Evolutionary conservation across 768 basidiomycete genomes (phyloP), one percentile per base, ranked within the genome.

Genomic region (Boletus reticulatus): DNA sequence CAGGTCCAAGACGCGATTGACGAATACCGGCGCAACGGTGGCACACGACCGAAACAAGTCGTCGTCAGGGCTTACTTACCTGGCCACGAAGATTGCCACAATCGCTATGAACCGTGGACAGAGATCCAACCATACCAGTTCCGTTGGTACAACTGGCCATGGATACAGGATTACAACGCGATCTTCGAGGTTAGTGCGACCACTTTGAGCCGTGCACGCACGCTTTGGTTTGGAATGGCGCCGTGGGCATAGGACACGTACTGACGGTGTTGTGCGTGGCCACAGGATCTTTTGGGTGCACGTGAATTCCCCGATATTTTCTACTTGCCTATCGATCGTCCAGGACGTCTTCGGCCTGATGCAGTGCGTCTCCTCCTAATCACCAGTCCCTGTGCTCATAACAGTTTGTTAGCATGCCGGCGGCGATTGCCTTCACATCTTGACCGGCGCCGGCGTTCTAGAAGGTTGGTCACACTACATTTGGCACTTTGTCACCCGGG

Each of bases 91-190:
- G 76, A 84, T 52, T 87, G 87, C 57, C 84, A 83, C 58, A 59
- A 75, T n/a, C 59, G 66, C 49, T 67, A 69, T 20, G 53, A 73
- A 56, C 82, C 84, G n/a, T 80, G 77, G 78, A 64, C 53, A 36
- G 72, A 74, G 56, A 74, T 82, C 19, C 59, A 72, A 56, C 78
- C 78, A 3, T 79, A 74, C 53, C 55, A 59, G 38, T 75, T 75
- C 73, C 73, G 75, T 31, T 83, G 79, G 78, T 88, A 81, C 63
- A 88, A 88, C 63, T 88, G 87, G 87, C 78, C 74, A 0, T 76
- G 78, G 70, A 85, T 88, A 46, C 65, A 72, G 66, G 75, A 77
- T 55, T 83, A 80, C 55, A 88, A 88, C 56, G 63, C 69, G n/a
- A 67, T 78, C 14, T 85, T 87, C 61, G 71, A 84, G 79, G 85